Conservation (phyloP, 2,329 filamentous ascomycete species). For the Alternaria sp. region DNA sequence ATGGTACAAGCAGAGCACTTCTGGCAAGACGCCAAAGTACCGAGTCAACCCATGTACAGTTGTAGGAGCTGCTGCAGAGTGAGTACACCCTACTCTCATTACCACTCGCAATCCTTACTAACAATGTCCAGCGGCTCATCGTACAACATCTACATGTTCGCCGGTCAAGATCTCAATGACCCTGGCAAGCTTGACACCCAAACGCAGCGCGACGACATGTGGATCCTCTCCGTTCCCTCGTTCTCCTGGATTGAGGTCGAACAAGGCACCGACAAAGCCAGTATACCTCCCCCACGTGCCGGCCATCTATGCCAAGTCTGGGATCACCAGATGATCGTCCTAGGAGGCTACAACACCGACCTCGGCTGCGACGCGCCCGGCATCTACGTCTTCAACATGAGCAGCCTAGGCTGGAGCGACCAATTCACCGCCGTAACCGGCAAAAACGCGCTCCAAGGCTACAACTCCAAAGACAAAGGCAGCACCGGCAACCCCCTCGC, state of each 20-base stretch:
- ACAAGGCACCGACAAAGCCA: constrained; percentile 44
- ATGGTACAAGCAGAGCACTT: constrained; percentile 78
- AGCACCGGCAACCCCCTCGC: constrained; percentile 54
- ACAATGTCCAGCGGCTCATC: constrained; percentile 63
- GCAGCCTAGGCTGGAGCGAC: constrained; percentile 70
- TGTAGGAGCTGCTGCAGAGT: constrained; percentile 72
- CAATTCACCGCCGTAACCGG: constrained; percentile 70
- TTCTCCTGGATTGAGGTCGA: constrained; percentile 80
- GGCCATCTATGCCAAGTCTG: constrained; percentile 81
- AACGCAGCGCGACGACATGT: constrained; percentile 73
- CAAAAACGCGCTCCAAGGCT: constrained; percentile 55
- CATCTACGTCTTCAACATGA: constrained; percentile 79
- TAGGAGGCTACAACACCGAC: constrained; percentile 72
- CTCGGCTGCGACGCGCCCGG: constrained; percentile 71
- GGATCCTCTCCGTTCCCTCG: constrained; percentile 78
- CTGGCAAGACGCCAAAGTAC: constrained; percentile 63
- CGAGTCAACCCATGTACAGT: constrained; percentile 74
- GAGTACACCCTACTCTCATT: constrained; percentile 11
- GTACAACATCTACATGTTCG: constrained; percentile 80
- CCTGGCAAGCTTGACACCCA: constrained; percentile 62
- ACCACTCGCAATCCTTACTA: background rate
- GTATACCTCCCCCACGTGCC: constrained; percentile 63
- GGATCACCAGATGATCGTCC: constrained; percentile 78
- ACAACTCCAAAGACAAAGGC: constrained; percentile 32
- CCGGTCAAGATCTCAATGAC: constrained; percentile 74